Conservation (phyloP, 306 rosid genomes). For the Morella rubra region DNA sequence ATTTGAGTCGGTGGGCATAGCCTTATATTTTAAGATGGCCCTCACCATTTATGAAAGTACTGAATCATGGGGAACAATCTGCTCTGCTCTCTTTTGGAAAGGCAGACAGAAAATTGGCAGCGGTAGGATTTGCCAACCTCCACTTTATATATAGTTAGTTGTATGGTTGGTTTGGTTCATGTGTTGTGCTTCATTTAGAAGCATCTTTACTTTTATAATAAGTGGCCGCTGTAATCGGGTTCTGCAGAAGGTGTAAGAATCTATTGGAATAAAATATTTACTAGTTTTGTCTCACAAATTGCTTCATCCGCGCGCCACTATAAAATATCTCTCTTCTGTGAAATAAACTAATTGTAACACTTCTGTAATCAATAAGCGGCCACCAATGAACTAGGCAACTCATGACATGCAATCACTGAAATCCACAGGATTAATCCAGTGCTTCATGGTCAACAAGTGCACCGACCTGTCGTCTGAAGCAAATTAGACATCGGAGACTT, state of each 20-base stretch:
- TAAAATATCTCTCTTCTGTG: too few relatives aligned
- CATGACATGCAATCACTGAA: too few relatives aligned
- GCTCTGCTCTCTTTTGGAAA: constrained; percentile 32
- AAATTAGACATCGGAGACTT: too few relatives aligned
- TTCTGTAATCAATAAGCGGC: too few relatives aligned
- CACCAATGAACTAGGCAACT: too few relatives aligned
- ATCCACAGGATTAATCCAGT: too few relatives aligned
- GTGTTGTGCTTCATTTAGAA: neutral
- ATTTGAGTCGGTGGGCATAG: constrained; percentile 14
- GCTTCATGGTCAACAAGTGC: too few relatives aligned
- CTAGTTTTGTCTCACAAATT: too few relatives aligned
- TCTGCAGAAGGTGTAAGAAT: neutral
- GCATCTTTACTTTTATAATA: neutral
- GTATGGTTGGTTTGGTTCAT: neutral
- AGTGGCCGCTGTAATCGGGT: neutral
- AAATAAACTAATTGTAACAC: too few relatives aligned
- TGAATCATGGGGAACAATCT: constrained; percentile 17
- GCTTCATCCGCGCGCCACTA: too few relatives aligned
- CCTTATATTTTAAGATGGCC: constrained; percentile 34
- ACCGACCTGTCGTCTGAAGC: too few relatives aligned
- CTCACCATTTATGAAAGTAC: constrained; percentile 14
- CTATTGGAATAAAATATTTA: too few relatives aligned
- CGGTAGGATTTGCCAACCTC: constrained; percentile 61
- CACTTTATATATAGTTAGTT: constrained; percentile 24
- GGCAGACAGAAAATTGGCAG: constrained; percentile 39